A percentile compares a stretch with the other conserved stretches of the same genome.
Conservation (phyloP, 768 basidiomycete species). For the Strobilomyces confusus region DNA sequence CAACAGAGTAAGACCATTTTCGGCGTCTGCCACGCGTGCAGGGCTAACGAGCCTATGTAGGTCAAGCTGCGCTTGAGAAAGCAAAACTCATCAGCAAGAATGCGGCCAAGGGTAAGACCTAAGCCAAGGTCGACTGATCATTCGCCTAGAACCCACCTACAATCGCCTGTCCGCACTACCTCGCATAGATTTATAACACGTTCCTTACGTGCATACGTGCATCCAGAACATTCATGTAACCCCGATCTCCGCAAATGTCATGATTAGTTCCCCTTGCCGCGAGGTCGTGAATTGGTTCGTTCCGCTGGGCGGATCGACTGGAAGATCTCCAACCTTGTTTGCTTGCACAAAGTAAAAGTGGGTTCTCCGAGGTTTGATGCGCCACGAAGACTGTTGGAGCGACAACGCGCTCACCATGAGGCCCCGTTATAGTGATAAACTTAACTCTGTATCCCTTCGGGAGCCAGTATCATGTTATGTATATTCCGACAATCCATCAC, state of each 20-base stretch:
- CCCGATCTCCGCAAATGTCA: slow-evolving; percentile 15
- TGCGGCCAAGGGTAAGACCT: slow-evolving; percentile 65
- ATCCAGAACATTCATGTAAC: slow-evolving; percentile 11
- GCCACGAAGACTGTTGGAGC: slow-evolving; percentile 8
- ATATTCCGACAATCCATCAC: neutral
- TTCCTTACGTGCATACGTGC: slow-evolving; percentile 13
- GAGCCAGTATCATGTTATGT: neutral
- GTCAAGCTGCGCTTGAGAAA: slow-evolving; percentile 85
- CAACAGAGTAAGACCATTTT: slow-evolving; percentile 58
- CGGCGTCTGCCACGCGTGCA: neutral
- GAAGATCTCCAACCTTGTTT: slow-evolving; percentile 17
- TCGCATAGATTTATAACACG: slow-evolving; percentile 16
- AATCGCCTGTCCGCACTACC: slow-evolving; percentile 7
- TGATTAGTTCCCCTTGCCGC: slow-evolving; percentile 3
- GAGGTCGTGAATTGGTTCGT: slow-evolving; percentile 11
- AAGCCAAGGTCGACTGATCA: slow-evolving; percentile 14
- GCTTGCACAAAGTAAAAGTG: slow-evolving; percentile 10
- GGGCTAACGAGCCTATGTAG: slow-evolving; percentile 34
- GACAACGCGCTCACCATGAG: slow-evolving; percentile 29
- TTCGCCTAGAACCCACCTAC: neutral
- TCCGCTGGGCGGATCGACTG: slow-evolving; percentile 14
- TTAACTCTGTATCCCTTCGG: slow-evolving; percentile 15
- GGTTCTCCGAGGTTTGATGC: slow-evolving; percentile 27
- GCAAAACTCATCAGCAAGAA: slow-evolving; percentile 91
- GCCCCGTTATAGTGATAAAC: slow-evolving; percentile 13